Conservation (phyloP, 1,139 yeast species). For the Schizosaccharomyces versatilis region DNA sequence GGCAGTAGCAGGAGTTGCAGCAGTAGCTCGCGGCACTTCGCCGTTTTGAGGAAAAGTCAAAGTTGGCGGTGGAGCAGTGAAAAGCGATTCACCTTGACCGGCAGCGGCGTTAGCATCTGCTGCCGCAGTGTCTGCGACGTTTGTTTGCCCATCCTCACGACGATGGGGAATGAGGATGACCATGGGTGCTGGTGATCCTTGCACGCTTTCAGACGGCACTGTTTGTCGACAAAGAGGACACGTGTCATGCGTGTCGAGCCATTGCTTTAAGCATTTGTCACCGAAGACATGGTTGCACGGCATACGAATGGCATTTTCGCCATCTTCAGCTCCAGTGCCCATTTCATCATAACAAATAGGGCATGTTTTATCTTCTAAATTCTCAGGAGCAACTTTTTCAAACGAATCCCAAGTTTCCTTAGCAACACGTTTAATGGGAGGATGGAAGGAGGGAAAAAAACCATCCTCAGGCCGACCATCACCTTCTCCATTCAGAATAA, state of each 20-base stretch:
- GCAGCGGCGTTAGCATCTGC: background rate
- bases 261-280: slow-evolving; percentile 44
- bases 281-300: slow-evolving; percentile 75
- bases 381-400: background rate
- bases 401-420: slow-evolving; percentile 2
- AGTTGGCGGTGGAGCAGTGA: background rate
- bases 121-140: background rate
- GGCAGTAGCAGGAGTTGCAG: background rate
- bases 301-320: slow-evolving; percentile 28
- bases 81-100: too few relatives aligned
- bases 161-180: background rate
- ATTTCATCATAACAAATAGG: slow-evolving; percentile 2
- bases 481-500: background rate
- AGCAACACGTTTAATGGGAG: background rate
- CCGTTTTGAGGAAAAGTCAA: background rate
- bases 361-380: background rate
- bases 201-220: slow-evolving; percentile 16
- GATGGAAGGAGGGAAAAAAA: background rate
- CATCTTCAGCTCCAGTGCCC: background rate
- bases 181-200: background rate
- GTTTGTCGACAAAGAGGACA: slow-evolving; percentile 64
- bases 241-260: slow-evolving; percentile 47
- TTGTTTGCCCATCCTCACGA: background rate
- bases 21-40: background rate
- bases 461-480: background rate